Base-by-base conservation (phyloP, 805 yeast species). In the Ogataea chonburiensis region DNA sequence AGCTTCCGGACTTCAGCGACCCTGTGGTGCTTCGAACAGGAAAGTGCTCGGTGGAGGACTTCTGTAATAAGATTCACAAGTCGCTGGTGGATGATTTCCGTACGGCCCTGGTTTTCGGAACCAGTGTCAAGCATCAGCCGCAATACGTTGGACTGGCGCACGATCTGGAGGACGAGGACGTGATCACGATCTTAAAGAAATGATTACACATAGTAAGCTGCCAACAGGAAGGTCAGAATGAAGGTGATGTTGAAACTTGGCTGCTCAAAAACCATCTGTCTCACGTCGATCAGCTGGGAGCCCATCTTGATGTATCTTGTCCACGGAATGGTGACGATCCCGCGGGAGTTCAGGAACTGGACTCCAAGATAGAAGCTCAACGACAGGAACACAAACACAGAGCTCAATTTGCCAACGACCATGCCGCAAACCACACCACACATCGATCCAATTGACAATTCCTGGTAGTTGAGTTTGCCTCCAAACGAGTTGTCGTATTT, bases 121-220 rank as follows among this genome's bases (percentile, higher is more conserved):
- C 84, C 19, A 84, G 95, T 59, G 98, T 91, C 35, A 93, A 93
- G 68, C 98, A 93, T 62, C 97, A 91, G 64, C 98, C 98, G 11
- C 98, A 93, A 67, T 79, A 81, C 49, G 98, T 91, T 30, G 98
- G 98, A 18, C 70, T 93, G 49, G 63, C 73, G 30, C 98, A 93
- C 66, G 70, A 62, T 9, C 69, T 93, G 52, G 84, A 81, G 64
- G 99, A 93, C 64, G 99, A 93, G 65, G 99, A 93, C 64, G 98
- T 93, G 20, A 95, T 93, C 34, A 91, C 98, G 13, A 86, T 89
- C 51, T 73, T 89, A 66, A 89, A 89, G 68, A 82, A 86, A 42
- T 57, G 33, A 31, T 37, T 28, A 55, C 10, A 47, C 60, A 43
- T 76, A 75, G 60, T 65, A 75, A 17, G 83, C 84, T 17, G 83